These are phyloP conservation scores for Thoreauomyces humboldtii DNA, from an alignment of 192 early-diverging fungal genomes.

Conservation along the genomic window DNA sequence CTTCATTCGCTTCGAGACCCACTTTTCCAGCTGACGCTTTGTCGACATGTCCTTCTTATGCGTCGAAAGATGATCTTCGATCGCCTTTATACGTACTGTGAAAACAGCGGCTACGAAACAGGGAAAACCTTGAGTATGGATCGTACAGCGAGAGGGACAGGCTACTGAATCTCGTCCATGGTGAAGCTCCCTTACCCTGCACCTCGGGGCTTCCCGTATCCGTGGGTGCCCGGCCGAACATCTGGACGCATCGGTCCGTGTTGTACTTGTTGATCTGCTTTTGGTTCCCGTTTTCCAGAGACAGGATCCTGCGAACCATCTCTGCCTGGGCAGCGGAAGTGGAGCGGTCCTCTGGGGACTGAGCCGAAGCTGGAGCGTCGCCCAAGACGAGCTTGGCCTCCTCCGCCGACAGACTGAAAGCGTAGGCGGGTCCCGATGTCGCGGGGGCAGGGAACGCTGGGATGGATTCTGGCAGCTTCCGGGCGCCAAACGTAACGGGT, in stretches of 20 bases:
- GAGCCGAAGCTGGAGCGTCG: slow-evolving; percentile 27
- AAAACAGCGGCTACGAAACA: slow-evolving; percentile 74
- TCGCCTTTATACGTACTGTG: slow-evolving; percentile 84
- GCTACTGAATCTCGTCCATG: no score
- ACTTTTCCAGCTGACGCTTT: slow-evolving; percentile 75
- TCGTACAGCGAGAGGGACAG: background rate
- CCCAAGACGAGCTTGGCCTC: slow-evolving; percentile 40
- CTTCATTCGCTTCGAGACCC: slow-evolving; percentile 77
- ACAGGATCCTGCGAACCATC: slow-evolving; percentile 59
- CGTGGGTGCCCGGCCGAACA: slow-evolving; percentile 71
- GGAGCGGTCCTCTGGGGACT: background rate
- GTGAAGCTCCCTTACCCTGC: slow-evolving; percentile 81
- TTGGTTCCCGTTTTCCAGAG: slow-evolving; percentile 79
- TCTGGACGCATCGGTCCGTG: slow-evolving; percentile 61
- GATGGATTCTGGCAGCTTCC: slow-evolving; percentile 4
- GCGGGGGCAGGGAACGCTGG: background rate
- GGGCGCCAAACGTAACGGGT: background rate
- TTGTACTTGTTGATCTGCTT: slow-evolving; percentile 78
- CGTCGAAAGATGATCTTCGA: slow-evolving; percentile 73
- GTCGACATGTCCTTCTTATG: slow-evolving; percentile 89
- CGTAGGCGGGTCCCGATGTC: slow-evolving; percentile 36
- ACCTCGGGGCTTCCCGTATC: slow-evolving; percentile 94
- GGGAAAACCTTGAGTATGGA: background rate
- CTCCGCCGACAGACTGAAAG: slow-evolving; percentile 34
- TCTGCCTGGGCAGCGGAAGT: slow-evolving; percentile 42